These are phyloP conservation scores for Beauveria australis DNA, from an alignment of 2,329 filamentous ascomycete species.

Conservation along the genomic window DNA sequence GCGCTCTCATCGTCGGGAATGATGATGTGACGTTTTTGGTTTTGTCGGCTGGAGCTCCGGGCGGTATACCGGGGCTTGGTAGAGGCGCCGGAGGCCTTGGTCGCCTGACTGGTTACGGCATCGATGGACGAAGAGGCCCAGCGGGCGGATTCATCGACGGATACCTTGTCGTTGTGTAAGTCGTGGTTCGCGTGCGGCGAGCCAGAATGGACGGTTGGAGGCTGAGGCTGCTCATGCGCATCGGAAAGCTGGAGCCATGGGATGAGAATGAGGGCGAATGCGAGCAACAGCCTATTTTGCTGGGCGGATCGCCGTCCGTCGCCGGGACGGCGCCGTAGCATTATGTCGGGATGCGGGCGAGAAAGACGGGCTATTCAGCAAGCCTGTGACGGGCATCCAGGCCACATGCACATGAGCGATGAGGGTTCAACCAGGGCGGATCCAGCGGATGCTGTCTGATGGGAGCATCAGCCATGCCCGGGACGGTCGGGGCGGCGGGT, in stretches of 20 bases:
- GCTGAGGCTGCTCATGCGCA: constrained; percentile 24
- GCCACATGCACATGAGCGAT: constrained; percentile 1
- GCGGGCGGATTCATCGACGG: constrained; percentile 20
- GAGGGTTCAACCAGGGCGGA: not conserved
- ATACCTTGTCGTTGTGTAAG: constrained; percentile 17
- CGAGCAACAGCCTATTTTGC: constrained; percentile 41
- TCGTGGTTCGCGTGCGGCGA: constrained; percentile 15
- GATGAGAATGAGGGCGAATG: constrained; percentile 50
- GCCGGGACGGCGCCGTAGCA: constrained; percentile 58
- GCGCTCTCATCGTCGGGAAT: constrained; percentile 73
- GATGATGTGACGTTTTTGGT: constrained; percentile 21
- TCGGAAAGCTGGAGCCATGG: constrained; percentile 48
- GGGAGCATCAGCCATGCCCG: constrained; percentile 8
- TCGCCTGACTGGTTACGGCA: constrained; percentile 20
- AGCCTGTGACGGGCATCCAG: constrained; percentile 2
- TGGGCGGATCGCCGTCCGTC: constrained; percentile 42
- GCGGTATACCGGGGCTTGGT: constrained; percentile 16
- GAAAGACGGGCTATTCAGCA: not conserved
- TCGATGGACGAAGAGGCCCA: constrained; percentile 15
- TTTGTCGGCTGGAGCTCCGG: constrained; percentile 19
- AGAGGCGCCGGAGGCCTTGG: constrained; percentile 20
- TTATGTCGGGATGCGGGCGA: constrained; percentile 34
- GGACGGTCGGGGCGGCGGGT: not conserved
- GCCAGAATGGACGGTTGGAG: constrained; percentile 5
- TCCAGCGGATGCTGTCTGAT: constrained; percentile 1